These are phyloP conservation scores for Phytophthora nicotianae DNA, from an alignment of 352 stramenopile genomes.

Conservation along the genomic window DNA sequence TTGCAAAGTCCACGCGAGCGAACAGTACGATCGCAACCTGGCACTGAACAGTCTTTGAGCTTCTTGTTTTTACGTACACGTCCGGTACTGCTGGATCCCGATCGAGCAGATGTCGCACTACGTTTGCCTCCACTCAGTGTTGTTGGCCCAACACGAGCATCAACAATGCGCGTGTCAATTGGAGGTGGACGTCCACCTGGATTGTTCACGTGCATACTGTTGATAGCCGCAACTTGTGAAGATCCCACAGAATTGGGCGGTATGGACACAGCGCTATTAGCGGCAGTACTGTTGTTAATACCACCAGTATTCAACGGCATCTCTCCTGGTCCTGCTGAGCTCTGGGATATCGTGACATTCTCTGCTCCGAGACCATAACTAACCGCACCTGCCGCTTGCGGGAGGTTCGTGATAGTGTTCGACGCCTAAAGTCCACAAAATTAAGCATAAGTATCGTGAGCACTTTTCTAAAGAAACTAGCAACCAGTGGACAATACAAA, in stretches of 20 bases:
- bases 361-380: constrained; percentile 33
- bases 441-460: constrained; percentile 13
- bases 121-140: constrained; percentile 42
- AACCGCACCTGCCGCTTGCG: constrained; percentile 13
- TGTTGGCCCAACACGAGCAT: constrained; percentile 26
- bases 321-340: constrained; percentile 27
- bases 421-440: constrained; percentile 36
- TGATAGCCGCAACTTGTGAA: constrained; percentile 27
- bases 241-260: constrained; percentile 30
- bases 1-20: constrained; percentile 84
- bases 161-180: constrained; percentile 52
- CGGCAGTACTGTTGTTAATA: constrained; percentile 31
- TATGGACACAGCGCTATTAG: constrained; percentile 34
- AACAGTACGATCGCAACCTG: constrained; percentile 74
- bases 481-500: constrained; percentile 3
- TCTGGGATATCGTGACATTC: constrained; percentile 28
- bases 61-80: constrained; percentile 80
- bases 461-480: constrained; percentile 6
- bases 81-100: constrained; percentile 43
- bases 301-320: constrained; percentile 31
- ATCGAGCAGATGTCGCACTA: constrained; percentile 43
- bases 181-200: constrained; percentile 42
- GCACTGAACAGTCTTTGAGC: constrained; percentile 83
- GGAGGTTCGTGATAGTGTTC: constrained; percentile 36
- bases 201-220: constrained; percentile 29